phyloP scores from a whole-genome alignment of 345 rosid species.

The Gossypium longicalyx region DNA sequence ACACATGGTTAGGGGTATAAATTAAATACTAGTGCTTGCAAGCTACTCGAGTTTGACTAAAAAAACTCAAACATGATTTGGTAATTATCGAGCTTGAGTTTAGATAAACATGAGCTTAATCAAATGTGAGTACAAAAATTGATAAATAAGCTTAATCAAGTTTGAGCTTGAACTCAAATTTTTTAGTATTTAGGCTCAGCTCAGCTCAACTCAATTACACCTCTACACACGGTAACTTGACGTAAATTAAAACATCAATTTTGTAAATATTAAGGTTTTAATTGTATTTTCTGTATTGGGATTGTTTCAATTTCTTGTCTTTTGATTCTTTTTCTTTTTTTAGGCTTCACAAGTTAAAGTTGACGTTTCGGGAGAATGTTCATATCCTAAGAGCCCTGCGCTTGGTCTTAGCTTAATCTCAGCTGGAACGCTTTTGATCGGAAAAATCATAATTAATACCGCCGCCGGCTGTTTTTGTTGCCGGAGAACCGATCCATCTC shows the following conservation, averaged over 20 bases:
- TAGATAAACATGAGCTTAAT: too few relatives aligned
- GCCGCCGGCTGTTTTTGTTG: conserved; percentile 84
- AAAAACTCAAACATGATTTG: too few relatives aligned
- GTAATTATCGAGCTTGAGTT: too few relatives aligned
- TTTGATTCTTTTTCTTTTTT: background rate
- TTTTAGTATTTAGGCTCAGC: too few relatives aligned
- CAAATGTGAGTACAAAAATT: too few relatives aligned
- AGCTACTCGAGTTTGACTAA: too few relatives aligned
- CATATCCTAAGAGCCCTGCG: conserved; percentile 71
- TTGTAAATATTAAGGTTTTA: background rate
- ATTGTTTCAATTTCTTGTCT: background rate
- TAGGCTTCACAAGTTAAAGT: background rate
- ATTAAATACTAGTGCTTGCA: too few relatives aligned
- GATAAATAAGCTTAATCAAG: too few relatives aligned
- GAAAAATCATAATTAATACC: conserved; percentile 54
- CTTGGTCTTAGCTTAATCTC: conserved; percentile 63
- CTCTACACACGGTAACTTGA: too few relatives aligned
- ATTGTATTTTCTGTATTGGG: background rate
- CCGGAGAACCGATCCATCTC: conserved; percentile 29
- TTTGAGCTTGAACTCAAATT: too few relatives aligned
- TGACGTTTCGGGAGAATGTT: conserved; percentile 30
- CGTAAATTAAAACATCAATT: background rate
- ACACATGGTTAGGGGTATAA: too few relatives aligned
- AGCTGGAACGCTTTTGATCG: conserved; percentile 55
- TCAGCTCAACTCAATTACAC: too few relatives aligned